Conservation (phyloP, 2,329 filamentous ascomycete species). For the Colletotrichum incanum region DNA sequence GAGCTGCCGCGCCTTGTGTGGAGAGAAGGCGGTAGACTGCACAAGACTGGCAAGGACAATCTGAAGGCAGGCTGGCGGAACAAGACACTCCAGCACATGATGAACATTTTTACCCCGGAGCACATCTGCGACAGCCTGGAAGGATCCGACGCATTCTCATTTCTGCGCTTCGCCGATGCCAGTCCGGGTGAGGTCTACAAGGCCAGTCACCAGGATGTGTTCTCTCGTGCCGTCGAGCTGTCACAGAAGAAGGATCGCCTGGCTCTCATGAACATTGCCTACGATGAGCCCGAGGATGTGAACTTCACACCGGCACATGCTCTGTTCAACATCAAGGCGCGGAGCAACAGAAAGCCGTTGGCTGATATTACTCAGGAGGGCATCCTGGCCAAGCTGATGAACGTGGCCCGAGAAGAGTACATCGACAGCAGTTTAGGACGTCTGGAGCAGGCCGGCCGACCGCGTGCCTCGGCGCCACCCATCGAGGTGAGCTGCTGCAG, state of each 20-base stretch:
- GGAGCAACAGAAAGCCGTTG: slow-evolving; percentile 76
- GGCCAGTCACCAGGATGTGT: slow-evolving; percentile 78
- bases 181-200: slow-evolving; percentile 81
- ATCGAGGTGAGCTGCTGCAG: slow-evolving; percentile 85
- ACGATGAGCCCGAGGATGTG: slow-evolving; percentile 75
- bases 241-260: slow-evolving; percentile 71
- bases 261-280: slow-evolving; percentile 77
- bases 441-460: slow-evolving; percentile 85
- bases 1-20: slow-evolving; percentile 86
- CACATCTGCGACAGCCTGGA: slow-evolving; percentile 78
- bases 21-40: slow-evolving; percentile 82
- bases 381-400: slow-evolving; percentile 82
- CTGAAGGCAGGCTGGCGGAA: slow-evolving; percentile 82
- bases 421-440: slow-evolving; percentile 79
- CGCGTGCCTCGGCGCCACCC: slow-evolving; percentile 87
- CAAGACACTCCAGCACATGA: slow-evolving; percentile 82
- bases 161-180: slow-evolving; percentile 87
- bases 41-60: slow-evolving; percentile 82
- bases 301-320: slow-evolving; percentile 81
- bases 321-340: slow-evolving; percentile 84
- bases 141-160: slow-evolving; percentile 82
- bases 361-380: slow-evolving; percentile 81
- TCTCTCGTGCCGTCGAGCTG: slow-evolving; percentile 80
- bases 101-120: slow-evolving; percentile 92
- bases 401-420: slow-evolving; percentile 79